Base-by-base conservation (phyloP, 352 stramenopile species). In the Phytophthora rubi region DNA sequence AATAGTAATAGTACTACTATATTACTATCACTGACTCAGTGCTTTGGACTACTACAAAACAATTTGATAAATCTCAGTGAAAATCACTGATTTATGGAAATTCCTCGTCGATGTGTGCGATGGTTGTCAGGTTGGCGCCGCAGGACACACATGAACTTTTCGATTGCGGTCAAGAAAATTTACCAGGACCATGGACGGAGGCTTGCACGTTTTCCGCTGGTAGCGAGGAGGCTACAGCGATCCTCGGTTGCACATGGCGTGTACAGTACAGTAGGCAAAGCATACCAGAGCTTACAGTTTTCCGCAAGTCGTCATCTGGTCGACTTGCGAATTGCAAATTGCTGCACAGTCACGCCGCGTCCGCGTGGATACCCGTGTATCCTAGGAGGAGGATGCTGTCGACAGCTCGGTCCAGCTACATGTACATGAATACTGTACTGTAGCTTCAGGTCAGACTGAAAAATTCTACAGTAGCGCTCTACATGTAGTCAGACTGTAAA, bases 281-380 rank as follows among this genome's bases (percentile, higher is more conserved):
- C 57, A 61, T 61, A 16, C 57, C 18, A 35, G 60, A 62, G 51
- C 35, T 71, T 68, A 65, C 37, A 62, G 65, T 68, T 72, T 44
- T 48, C 32, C 6, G 21, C 18, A 8, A 16, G 21, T 54, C 44
- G 16, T 69, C 59, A 69, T 35, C 59, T 73, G 65, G 35, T 61
- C 66, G 49, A 73, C 60, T 58, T 62, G 49, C 32, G 16, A 47
- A 67, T 49, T 47, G n/a, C 37, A 53, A 49, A 66, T 44, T 44
- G 37, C 37, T 44, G 6, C 37, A 44, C 32, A 42, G 35, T 42
- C 15, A 48, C 16, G 42, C 42, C 16, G 42, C 15, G 16, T 23
- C 13, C 15, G 1, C 15, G 42, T 48, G 42, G 37, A 44, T 44
- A 30, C 26, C 26, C 26, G 4, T 30, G 26, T 30, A 26, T 26